These are phyloP conservation scores for Ophiocordyceps robertsii DNA, from an alignment of 2,329 filamentous ascomycete genomes.

Conservation along the genomic window DNA sequence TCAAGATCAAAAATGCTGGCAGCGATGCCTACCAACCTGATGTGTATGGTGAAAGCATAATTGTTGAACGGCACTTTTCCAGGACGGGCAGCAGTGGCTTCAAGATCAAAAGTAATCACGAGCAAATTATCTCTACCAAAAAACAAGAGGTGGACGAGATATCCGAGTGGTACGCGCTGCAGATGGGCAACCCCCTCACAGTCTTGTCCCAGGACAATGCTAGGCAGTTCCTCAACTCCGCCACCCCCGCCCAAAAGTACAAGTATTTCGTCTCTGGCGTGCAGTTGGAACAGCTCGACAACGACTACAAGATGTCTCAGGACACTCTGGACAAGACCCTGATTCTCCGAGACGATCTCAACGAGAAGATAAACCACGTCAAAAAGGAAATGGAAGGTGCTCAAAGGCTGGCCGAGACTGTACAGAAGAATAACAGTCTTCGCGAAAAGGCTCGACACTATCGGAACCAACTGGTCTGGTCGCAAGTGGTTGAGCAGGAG, in stretches of 20 bases:
- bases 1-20: constrained; percentile 85
- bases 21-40: constrained; percentile 72
- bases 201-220: constrained; percentile 93
- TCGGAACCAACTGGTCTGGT: constrained; percentile 66
- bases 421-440: constrained; percentile 53
- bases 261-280: constrained; percentile 93
- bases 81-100: constrained; percentile 65
- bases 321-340: constrained; percentile 58
- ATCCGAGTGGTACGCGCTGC: constrained; percentile 80
- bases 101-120: constrained; percentile 66
- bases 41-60: constrained; percentile 71
- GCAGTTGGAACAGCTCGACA: constrained; percentile 80
- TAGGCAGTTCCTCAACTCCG: constrained; percentile 79
- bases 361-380: constrained; percentile 17
- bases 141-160: constrained; percentile 85
- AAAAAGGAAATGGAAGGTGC: constrained; percentile 41
- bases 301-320: constrained; percentile 76
- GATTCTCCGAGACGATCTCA: constrained; percentile 21
- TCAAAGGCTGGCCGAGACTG: constrained; percentile 47
- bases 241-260: constrained; percentile 76
- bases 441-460: constrained; percentile 45
- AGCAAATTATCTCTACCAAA: constrained; percentile 64
- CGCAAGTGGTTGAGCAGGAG: constrained; percentile 71
- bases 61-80: constrained; percentile 82
- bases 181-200: constrained; percentile 95